Evolutionary conservation across 2,329 filamentous ascomycete species (phyloP), one percentile per base, ranked within the genome.

Genomic region (Beauveria brongniartii): DNA sequence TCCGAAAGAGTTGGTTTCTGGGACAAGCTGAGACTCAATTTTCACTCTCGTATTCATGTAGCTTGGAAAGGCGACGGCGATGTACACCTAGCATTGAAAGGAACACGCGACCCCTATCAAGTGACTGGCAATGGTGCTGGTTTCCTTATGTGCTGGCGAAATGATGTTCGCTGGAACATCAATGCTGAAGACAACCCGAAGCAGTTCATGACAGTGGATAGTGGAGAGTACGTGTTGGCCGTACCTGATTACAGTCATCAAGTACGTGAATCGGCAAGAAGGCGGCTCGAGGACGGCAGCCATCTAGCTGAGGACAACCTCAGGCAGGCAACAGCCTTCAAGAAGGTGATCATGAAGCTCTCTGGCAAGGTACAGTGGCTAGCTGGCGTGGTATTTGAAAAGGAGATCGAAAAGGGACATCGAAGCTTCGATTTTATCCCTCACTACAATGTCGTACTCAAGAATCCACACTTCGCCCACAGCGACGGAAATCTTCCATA

Each of bases 61-160:
- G 84, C 91, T 4, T 99, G 95, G 94, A 94, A 91, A 69, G 92
- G 91, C 12, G 93, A 96, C 71, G 95, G 95, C 5, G 93, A 97
- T 74, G 90, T 99, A 40, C 94, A 97, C 72, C 80, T 99, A 28
- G 88, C 92, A 37, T 81, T 99, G 40, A 99, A 99, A 76, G 91
- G 90, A 70, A 85, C 92, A 58, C 85, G 95, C 61, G 93, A 99
- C 74, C 94, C 94, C 2, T 99, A 99, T 71, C 84, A 90, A 63
- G 87, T 99, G 50, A 97, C 92, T 44, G 92, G 93, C 9, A 88
- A 93, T 67, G 94, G 94, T 44, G 92, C 92, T 40, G 94, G 94
- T 5, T 96, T 99, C 70, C 84, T 97, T 48, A 97, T 99, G 92
- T 97, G 95, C 72, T 99, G 93, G 93, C 88, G 94, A 57, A 95